Evolutionary conservation across 192 early-diverging fungal genomes (phyloP).

Genomic region (Cladochytrium replicatum): DNA sequence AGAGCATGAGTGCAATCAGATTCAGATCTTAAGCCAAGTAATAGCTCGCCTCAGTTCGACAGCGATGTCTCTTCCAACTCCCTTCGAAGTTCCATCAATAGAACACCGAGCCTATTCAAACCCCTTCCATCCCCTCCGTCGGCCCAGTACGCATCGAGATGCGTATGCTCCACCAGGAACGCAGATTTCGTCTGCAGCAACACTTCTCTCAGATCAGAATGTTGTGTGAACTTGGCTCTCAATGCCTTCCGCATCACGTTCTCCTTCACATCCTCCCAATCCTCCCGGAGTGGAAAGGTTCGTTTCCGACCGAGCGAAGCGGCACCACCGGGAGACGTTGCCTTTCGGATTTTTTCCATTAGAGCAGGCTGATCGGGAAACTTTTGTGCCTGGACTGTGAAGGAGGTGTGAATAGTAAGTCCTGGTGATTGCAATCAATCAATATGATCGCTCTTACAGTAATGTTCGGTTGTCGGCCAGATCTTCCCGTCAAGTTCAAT

Average conservation of each 20-base stretch:
- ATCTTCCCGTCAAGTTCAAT: too few relatives aligned
- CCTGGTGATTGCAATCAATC: too few relatives aligned
- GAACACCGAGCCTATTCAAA: slow-evolving; percentile 20
- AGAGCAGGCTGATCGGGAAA: too few relatives aligned
- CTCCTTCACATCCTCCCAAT: slow-evolving; percentile 34
- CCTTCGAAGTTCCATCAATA: slow-evolving; percentile 34
- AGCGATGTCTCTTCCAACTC: too few relatives aligned
- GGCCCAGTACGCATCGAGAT: slow-evolving; percentile 36
- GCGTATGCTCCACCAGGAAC: slow-evolving; percentile 31
- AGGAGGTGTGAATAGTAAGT: too few relatives aligned
- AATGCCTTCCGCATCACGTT: slow-evolving; percentile 29
- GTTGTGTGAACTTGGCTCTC: slow-evolving; percentile 27
- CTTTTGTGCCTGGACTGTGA: too few relatives aligned
- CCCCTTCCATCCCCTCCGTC: slow-evolving; percentile 40
- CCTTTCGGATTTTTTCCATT: too few relatives aligned
- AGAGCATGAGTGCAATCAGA: too few relatives aligned
- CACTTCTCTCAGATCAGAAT: slow-evolving; percentile 10
- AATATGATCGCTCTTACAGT: too few relatives aligned
- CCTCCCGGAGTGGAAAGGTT: slow-evolving; percentile 12
- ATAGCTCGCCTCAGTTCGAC: too few relatives aligned
- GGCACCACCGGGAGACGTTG: slow-evolving; percentile 27
- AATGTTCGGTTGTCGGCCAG: too few relatives aligned
- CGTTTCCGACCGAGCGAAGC: slow-evolving; percentile 28
- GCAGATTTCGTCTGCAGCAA: slow-evolving; percentile 26
- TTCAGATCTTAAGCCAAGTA: too few relatives aligned